Evolutionary conservation across 805 yeast species (phyloP).

Genomic region (Candida golubevii): DNA sequence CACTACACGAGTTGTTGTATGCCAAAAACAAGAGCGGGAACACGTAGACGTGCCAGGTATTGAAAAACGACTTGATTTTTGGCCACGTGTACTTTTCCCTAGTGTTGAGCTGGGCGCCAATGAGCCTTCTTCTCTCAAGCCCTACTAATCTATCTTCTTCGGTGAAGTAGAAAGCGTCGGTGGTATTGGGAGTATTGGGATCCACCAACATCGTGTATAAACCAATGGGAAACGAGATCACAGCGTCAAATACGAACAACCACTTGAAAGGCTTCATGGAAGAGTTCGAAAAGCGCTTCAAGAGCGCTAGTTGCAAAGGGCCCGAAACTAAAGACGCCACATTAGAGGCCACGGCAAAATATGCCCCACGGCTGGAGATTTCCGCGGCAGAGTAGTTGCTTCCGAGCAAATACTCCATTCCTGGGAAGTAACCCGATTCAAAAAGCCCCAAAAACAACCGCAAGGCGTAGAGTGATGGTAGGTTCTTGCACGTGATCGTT

Average conservation of each 20-base stretch:
- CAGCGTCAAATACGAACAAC: constrained; percentile 33
- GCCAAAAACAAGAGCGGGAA: constrained; percentile 40
- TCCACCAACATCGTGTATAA: constrained; percentile 29
- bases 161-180: constrained; percentile 28
- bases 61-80: constrained; percentile 39
- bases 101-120: constrained; percentile 35
- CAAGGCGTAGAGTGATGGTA: constrained; percentile 13
- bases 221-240: constrained; percentile 31
- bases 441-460: constrained; percentile 34
- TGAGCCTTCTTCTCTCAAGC: constrained; percentile 36
- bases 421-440: constrained; percentile 54
- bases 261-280: constrained; percentile 29
- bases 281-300: constrained; percentile 21
- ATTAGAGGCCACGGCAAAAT: constrained; percentile 27
- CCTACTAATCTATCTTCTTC: constrained; percentile 36
- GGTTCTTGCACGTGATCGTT: constrained; percentile 20
- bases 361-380: constrained; percentile 26
- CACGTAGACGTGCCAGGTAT: constrained; percentile 46
- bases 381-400: constrained; percentile 27
- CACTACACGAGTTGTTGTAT: constrained; percentile 34
- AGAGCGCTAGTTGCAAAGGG: constrained; percentile 28
- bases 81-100: constrained; percentile 37
- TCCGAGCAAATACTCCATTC: constrained; percentile 50
- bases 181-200: constrained; percentile 34
- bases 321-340: constrained; percentile 30